Evolutionary conservation across 2,329 filamentous ascomycete genomes (phyloP), one percentile per base, ranked within the genome.

Genomic region (Emmonsia crescens): DNA sequence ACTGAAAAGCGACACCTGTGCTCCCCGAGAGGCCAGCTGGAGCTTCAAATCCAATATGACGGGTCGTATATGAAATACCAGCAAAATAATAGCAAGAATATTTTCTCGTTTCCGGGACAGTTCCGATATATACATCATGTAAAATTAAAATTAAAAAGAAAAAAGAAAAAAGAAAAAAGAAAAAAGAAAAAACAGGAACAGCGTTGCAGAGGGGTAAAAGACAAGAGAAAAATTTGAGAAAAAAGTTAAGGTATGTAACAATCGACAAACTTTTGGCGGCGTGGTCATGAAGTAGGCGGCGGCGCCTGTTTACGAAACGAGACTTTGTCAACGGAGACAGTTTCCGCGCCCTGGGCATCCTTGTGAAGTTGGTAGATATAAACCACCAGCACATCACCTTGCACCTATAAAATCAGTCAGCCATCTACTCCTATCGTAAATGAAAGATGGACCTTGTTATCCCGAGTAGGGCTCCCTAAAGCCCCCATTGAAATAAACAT

Each of bases 311-410:
- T 92, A 69, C 89, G 89, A 74, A 89, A 93, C 58, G 89, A 91
- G 64, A 93, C 88, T 79, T 93, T 93, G 74, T 93, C 89, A 49
- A 93, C 89, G 19, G 87, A 87, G 54, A 93, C 89, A 63, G 87
- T 91, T 75, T 92, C 89, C 42, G 83, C 83, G 19, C 89, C 89
- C 67, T 89, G 86, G 61, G 83, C 85, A 68, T 91, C 88, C 72
- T 88, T 91, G 73, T 87, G 84, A 70, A 92, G 76, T 74, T 92
- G 89, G 73, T 97, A 97, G 60, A 97, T 93, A 74, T 97, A 97
- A 57, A 97, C 82, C 63, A 95, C 95, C 67, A 97, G 83, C 19
- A 95, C 95, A 73, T 96, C 95, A 38, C 93, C 93, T 83, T 97
- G 93, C 42, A 96, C 90, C 91, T 96, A 68, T 64, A 33, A 63